Evolutionary conservation across 1,284 basidiomycete genomes (phyloP), one percentile per base, ranked within the genome.

Genomic region (Veloboletus limbatus): DNA sequence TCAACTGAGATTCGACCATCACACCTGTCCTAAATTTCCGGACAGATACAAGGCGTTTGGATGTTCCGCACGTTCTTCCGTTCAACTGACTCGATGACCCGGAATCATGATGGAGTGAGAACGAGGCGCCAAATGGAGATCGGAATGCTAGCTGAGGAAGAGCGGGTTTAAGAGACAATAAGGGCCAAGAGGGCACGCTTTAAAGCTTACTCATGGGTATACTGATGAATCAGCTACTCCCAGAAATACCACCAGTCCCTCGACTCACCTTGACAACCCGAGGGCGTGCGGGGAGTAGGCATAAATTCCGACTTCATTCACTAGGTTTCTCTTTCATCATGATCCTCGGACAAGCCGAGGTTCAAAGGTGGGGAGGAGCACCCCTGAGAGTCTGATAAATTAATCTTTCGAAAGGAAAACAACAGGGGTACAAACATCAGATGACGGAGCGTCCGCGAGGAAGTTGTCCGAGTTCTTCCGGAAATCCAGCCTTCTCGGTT

Each of bases 101-200:
- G n/a, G n/a, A n/a, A n/a, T n/a, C n/a, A n/a, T n/a, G n/a, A 48
- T 22, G 27, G 33, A 46, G 43, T 55, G 56, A 54, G 54, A 57
- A 62, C 27, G 28, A 42, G 30, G 24, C 17, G 8, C 45, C 26
- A 63, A 61, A 63, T 59, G 60, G 62, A 46, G 58, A 33, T 57
- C n/a, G 7, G 11, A 18, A 34, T 14, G 20, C 37, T 47, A 41
- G 33, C 45, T 44, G 47, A 43, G 4, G 31, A 38, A 45, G 43
- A 18, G 21, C 78, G 78, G 50, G n/a, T n/a, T n/a, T n/a, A 77
- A 9, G 76, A 81, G 21, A 84, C 70, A 34, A 80, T 69, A 10
- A 71, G 44, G 34, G 43, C 20, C 18, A 30, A 25, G 37, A 39
- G 21, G 30, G 16, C 41, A 18, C 20, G 28, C 30, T 13, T 47